These are phyloP conservation scores for Claviceps sp. DNA, from an alignment of 2,329 filamentous ascomycete species.

Conservation along the genomic window DNA sequence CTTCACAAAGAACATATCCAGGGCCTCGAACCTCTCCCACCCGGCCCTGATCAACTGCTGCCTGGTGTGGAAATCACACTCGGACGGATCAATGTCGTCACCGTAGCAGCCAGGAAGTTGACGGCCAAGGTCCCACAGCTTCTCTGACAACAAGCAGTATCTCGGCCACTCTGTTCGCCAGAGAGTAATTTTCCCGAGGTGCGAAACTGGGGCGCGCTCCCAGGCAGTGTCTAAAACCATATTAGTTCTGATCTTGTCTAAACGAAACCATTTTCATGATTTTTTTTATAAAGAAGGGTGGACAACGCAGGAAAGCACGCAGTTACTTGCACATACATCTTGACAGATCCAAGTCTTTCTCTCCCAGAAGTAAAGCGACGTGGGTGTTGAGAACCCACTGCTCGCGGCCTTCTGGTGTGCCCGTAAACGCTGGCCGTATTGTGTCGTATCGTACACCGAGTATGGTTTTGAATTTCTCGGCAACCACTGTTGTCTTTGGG, in stretches of 20 bases:
- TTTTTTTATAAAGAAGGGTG: no score
- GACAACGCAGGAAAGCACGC: no score
- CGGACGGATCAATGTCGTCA: slow-evolving; percentile 28
- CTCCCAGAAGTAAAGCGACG: slow-evolving; percentile 48
- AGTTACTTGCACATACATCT: slow-evolving; percentile 30
- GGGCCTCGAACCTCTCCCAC: slow-evolving; percentile 38
- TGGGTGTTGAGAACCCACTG: slow-evolving; percentile 55
- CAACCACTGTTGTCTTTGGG: slow-evolving; percentile 35
- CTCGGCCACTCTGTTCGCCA: slow-evolving; percentile 45
- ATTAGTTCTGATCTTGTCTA: not conserved
- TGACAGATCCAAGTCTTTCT: slow-evolving; percentile 48
- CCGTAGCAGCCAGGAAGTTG: slow-evolving; percentile 41
- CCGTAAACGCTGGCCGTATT: slow-evolving; percentile 39
- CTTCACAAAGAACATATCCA: slow-evolving; percentile 56
- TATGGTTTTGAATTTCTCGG: slow-evolving; percentile 41
- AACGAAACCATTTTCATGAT: not conserved
- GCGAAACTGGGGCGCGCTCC: slow-evolving; percentile 40
- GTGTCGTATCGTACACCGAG: slow-evolving; percentile 52
- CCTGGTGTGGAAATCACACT: slow-evolving; percentile 28
- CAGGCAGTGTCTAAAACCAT: slow-evolving; percentile 41
- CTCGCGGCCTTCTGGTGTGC: slow-evolving; percentile 43
- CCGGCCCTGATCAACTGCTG: slow-evolving; percentile 36
- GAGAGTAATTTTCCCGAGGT: slow-evolving; percentile 42
- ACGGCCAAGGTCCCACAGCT: slow-evolving; percentile 37
- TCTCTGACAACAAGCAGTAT: slow-evolving; percentile 39